Conservation (phyloP, 2,329 filamentous ascomycete species). For the Trichoderma hamatum region DNA sequence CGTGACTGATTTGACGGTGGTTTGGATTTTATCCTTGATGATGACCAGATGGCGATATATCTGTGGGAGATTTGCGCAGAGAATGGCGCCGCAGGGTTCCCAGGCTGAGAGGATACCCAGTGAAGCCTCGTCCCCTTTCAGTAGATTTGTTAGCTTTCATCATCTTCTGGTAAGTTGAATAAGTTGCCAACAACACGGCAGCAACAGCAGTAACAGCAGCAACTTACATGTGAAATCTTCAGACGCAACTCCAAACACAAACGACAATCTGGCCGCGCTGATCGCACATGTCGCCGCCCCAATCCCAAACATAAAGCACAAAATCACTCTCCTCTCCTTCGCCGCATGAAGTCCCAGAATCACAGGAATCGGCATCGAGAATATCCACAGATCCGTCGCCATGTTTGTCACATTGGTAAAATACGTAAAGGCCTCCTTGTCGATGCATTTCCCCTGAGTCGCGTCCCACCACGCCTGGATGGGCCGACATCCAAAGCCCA, state of each 20-base stretch:
- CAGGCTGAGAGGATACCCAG: constrained; percentile 28
- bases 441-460: constrained; percentile 20
- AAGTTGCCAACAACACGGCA: not conserved
- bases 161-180: not conserved
- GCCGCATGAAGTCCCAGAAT: constrained; percentile 25
- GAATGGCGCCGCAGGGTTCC: constrained; percentile 29
- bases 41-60: constrained; percentile 23
- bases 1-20: not conserved
- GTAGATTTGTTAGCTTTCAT: not conserved
- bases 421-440: constrained; percentile 27
- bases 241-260: constrained; percentile 27
- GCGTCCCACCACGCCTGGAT: constrained; percentile 26
- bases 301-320: constrained; percentile 29
- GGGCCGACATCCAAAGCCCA: constrained; percentile 29
- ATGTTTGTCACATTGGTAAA: constrained; percentile 28
- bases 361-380: constrained; percentile 25
- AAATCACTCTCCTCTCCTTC: constrained; percentile 17
- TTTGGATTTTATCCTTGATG: not conserved
- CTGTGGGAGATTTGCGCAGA: constrained; percentile 27
- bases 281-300: constrained; percentile 28
- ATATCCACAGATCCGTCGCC: constrained; percentile 27
- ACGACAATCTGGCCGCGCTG: constrained; percentile 26
- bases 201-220: not conserved
- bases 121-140: constrained; percentile 21
- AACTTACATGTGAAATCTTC: constrained; percentile 27